Conservation (phyloP, 2,329 filamentous ascomycete genomes). For the Sporothrix humicola region DNA sequence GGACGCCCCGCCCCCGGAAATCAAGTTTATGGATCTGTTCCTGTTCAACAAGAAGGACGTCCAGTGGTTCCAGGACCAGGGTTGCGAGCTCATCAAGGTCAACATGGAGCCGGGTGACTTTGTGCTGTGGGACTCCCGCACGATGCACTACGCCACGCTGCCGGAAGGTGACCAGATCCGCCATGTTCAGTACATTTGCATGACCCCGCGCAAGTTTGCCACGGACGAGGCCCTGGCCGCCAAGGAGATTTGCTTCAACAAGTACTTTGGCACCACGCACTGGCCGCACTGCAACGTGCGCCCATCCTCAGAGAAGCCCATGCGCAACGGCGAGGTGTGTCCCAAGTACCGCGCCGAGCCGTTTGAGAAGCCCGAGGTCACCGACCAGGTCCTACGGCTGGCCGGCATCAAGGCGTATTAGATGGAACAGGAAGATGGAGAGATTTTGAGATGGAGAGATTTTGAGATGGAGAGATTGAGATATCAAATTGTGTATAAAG, state of each 20-base stretch:
- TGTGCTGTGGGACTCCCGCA: conserved; percentile 48
- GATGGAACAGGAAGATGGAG: too few species aligned
- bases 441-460: too few species aligned
- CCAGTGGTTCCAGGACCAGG: conserved; percentile 12
- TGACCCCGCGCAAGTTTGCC: conserved; percentile 14
- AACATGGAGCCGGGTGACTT: conserved; percentile 33
- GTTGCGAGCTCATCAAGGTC: conserved; percentile 32
- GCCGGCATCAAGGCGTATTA: background rate
- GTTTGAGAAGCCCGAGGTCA: conserved; percentile 8
- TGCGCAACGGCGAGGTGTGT: conserved; percentile 9
- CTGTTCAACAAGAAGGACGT: conserved; percentile 14
- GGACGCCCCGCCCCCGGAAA: conserved; percentile 12
- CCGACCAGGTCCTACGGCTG: conserved; percentile 5
- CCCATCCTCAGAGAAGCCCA: background rate
- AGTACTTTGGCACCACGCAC: background rate
- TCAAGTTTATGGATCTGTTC: conserved; percentile 26
- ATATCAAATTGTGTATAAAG: too few species aligned
- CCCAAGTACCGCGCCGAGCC: conserved; percentile 7
- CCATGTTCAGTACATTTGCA: conserved; percentile 9
- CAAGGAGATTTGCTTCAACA: background rate
- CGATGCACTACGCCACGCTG: conserved; percentile 47
- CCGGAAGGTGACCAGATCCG: conserved; percentile 43
- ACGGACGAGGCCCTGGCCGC: background rate
- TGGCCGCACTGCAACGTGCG: conserved; percentile 7
- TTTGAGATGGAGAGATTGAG: too few species aligned